Evolutionary conservation across 139 green algal species (phyloP).

Genomic region (Pedinophyceae sp.): DNA sequence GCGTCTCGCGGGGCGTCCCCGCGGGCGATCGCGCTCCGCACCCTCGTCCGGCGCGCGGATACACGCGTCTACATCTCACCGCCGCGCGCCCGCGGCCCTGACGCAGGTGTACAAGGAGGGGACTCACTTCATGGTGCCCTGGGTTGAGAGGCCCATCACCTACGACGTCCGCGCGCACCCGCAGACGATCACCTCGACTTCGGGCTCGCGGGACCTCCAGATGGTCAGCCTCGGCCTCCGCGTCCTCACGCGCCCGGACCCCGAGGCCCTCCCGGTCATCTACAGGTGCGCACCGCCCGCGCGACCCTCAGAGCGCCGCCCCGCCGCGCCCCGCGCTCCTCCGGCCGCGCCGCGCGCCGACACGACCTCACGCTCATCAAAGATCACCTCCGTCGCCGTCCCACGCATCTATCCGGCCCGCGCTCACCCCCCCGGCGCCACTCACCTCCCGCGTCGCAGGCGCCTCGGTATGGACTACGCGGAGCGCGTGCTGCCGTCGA

Average conservation of each 20-base stretch:
- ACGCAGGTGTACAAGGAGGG: constrained; percentile 87
- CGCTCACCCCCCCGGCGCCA: too few relatives aligned
- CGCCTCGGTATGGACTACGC: constrained; percentile 79
- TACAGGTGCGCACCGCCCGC: too few relatives aligned
- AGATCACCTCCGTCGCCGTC: constrained; percentile 20
- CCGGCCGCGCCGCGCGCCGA: too few relatives aligned
- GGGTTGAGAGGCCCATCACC: constrained; percentile 92
- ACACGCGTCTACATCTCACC: too few relatives aligned
- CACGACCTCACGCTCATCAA: too few relatives aligned
- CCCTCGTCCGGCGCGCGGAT: too few relatives aligned
- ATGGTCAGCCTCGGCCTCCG: constrained; percentile 97
- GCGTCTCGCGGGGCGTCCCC: too few relatives aligned
- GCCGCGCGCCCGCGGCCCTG: neutral
- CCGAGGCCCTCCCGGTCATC: constrained; percentile 68
- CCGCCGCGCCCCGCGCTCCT: too few relatives aligned
- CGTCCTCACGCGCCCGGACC: constrained; percentile 83
- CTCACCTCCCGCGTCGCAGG: too few relatives aligned
- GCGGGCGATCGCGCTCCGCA: too few relatives aligned
- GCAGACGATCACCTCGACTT: constrained; percentile 79
- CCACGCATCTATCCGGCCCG: too few relatives aligned
- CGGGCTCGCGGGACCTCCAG: constrained; percentile 86
- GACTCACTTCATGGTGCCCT: constrained; percentile 95
- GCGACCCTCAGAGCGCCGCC: too few relatives aligned
- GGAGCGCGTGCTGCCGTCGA: constrained; percentile 90
- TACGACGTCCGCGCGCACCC: constrained; percentile 91